phyloP scores from a whole-genome alignment of 257 asterid genomes.

The Nicotiana undulata region DNA sequence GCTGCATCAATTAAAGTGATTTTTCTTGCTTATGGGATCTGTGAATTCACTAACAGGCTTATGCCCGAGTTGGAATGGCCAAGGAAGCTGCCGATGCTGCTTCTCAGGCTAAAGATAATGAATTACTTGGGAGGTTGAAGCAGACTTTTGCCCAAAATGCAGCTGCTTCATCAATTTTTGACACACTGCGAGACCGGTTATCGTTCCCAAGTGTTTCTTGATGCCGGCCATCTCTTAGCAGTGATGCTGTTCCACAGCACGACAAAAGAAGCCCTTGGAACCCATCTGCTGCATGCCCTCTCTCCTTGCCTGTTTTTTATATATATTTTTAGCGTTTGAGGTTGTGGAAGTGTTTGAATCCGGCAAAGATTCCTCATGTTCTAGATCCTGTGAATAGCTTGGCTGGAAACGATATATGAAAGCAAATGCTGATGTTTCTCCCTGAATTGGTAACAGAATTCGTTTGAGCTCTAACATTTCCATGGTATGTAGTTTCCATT shows the following conservation, averaged over 20 bases:
- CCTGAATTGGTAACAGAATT: not conserved
- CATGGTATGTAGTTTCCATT: not conserved
- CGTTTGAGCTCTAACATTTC: not conserved
- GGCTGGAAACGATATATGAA: not conserved
- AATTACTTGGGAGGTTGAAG: slow-evolving; percentile 69
- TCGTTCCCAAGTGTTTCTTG: slow-evolving; percentile 77
- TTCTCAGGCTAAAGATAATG: slow-evolving; percentile 83
- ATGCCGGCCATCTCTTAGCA: not conserved
- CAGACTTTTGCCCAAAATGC: slow-evolving; percentile 62
- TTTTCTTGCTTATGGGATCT: not conserved
- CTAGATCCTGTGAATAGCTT: not conserved
- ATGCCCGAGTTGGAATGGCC: slow-evolving; percentile 90
- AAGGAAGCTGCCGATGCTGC: slow-evolving; percentile 97
- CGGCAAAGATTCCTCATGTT: not conserved
- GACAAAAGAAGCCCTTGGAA: not conserved
- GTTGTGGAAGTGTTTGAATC: not conserved
- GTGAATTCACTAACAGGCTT: slow-evolving; percentile 46
- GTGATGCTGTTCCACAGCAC: not conserved
- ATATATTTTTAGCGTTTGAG: not conserved
- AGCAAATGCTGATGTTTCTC: not conserved
- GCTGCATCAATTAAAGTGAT: not conserved
- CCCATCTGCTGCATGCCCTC: not conserved
- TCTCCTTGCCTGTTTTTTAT: not conserved
- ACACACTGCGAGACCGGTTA: slow-evolving; percentile 69
- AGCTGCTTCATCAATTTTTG: slow-evolving; percentile 68